Evolutionary conservation across 257 asterid genomes (phyloP), one percentile per base, ranked within the genome.

Genomic region (Voacanga thouarsii): DNA sequence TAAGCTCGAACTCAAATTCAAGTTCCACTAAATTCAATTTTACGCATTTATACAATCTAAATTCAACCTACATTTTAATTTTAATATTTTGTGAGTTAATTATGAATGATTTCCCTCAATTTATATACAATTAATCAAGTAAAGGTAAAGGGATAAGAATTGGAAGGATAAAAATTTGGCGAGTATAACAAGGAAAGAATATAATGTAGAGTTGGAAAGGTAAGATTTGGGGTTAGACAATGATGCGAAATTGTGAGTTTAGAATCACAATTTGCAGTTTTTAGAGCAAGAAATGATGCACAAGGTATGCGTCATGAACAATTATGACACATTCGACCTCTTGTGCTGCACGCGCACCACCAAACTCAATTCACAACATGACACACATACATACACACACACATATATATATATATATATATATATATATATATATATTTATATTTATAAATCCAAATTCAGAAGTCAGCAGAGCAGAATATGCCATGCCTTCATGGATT

Each of bases 341-440:
- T 78, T 61, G 63, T 79, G 59, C 88, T 80, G 97, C 97, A 92
- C 85, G 97, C 97, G 92, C 87, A 88, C 97, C 93, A 88, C 96
- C 95, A 84, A 88, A 85, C 92, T 78, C 81, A 81, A 50, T 41
- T 37, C 26, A 59, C 12, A 47, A 45, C 3, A 15, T 7, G n/a
- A 63, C 47, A 55, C n/a, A n/a, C n/a, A n/a, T n/a, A n/a, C n/a
- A n/a, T n/a, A n/a, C n/a, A n/a, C n/a, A n/a, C n/a, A n/a, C 24
- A 59, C 11, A 60, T 33, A 47, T 77, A 19, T 68, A 50, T 26
- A 7, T 1, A 47, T 19, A 0, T 19, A 57, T 23, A 0, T 16
- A 7, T 1, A 47, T 10, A 3, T 37, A 57, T 41, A 3, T 18
- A 66, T 30, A 45, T 55, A 15, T 49, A 19, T n/a, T n/a, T n/a